phyloP scores from a whole-genome alignment of 2,329 filamentous ascomycete species.

The Taxawa tesnikishii region DNA sequence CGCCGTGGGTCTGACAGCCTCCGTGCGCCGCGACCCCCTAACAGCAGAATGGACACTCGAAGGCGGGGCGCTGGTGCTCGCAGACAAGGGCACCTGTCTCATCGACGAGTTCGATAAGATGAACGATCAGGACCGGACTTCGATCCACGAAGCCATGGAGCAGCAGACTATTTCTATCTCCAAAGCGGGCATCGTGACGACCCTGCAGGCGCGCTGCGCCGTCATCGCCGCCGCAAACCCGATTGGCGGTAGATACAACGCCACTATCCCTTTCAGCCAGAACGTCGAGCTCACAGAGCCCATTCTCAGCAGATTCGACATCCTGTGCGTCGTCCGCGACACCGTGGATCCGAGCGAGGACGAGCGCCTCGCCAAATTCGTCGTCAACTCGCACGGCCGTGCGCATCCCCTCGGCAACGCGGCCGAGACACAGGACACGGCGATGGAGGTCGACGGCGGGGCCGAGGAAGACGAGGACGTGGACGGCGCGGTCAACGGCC shows the following conservation, averaged over 20 bases:
- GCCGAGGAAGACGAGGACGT: conserved; percentile 33
- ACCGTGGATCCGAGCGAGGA: conserved; percentile 88
- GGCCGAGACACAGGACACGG: conserved; percentile 27
- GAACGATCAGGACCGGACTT: conserved; percentile 97
- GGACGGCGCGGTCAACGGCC: no score
- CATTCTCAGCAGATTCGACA: conserved; percentile 95
- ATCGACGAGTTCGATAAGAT: conserved; percentile 99
- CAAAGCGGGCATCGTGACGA: conserved; percentile 96
- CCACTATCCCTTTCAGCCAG: conserved; percentile 85
- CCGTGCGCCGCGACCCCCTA: conserved; percentile 85
- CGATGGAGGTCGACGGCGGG: conserved; percentile 47
- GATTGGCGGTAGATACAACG: conserved; percentile 91
- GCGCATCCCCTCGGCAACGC: conserved; percentile 54
- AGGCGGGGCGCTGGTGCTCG: conserved; percentile 86
- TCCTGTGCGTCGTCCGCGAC: conserved; percentile 89
- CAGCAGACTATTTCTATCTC: conserved; percentile 99
- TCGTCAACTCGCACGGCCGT: conserved; percentile 84
- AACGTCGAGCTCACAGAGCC: conserved; percentile 97
- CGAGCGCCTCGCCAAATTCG: conserved; percentile 85
- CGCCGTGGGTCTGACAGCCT: conserved; percentile 93
- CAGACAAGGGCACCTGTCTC: conserved; percentile 85
- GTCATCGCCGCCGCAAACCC: conserved; percentile 96
- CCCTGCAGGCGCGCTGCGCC: conserved; percentile 85
- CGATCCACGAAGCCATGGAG: conserved; percentile 99
- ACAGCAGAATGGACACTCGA: conserved; percentile 97